These are phyloP conservation scores for Actinomortierella wolfii DNA, from an alignment of 371 early-diverging fungal genomes.

Conservation along the genomic window DNA sequence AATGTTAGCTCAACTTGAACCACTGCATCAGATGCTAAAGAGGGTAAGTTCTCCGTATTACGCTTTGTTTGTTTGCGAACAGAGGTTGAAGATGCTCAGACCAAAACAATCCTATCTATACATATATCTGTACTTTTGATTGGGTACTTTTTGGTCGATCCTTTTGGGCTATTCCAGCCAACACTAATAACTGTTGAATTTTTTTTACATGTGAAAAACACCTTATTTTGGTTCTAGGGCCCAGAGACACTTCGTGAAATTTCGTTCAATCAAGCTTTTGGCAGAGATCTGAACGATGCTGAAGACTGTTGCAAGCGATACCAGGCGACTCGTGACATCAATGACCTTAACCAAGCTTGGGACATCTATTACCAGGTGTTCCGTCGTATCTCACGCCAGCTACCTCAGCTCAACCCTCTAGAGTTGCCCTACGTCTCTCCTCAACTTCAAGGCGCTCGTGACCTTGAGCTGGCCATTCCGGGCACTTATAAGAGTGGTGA, in stretches of 20 bases:
- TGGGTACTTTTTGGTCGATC: not conserved
- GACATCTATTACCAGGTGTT: constrained; percentile 93
- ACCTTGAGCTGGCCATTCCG: constrained; percentile 92
- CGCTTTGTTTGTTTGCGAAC: not conserved
- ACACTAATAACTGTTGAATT: not conserved
- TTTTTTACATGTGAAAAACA: not conserved
- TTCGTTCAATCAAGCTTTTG: constrained; percentile 93
- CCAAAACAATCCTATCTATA: too few relatives aligned
- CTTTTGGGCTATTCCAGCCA: not conserved
- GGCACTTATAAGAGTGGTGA: constrained; percentile 93
- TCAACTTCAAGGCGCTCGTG: constrained; percentile 80
- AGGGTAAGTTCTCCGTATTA: constrained; percentile 47
- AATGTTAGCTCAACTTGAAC: constrained; percentile 91
- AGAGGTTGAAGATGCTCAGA: too few relatives aligned
- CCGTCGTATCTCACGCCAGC: constrained; percentile 80
- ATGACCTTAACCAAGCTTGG: constrained; percentile 95
- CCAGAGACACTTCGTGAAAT: constrained; percentile 95
- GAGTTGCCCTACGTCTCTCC: constrained; percentile 94
- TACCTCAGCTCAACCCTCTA: constrained; percentile 83
- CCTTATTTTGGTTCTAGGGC: too few relatives aligned
- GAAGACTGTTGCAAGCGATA: constrained; percentile 89
- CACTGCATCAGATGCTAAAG: constrained; percentile 90
- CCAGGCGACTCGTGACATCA: constrained; percentile 74
- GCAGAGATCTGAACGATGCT: constrained; percentile 92
- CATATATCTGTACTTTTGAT: not conserved